Conservation (phyloP, 176 grass and related monocot species). For the Triticum monococcum region DNA sequence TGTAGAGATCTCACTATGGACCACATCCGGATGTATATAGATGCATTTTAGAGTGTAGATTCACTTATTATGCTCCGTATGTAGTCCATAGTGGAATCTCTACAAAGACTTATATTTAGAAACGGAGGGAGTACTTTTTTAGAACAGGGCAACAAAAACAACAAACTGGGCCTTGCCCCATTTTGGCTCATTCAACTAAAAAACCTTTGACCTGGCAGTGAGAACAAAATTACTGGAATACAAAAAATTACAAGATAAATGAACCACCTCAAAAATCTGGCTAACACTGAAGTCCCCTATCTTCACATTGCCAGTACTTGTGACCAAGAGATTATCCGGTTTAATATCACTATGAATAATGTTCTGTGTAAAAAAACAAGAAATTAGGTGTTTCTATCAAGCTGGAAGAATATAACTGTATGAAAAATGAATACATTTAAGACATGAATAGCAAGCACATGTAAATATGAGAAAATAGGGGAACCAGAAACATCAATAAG, state of each 20-base stretch:
- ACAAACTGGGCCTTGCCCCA: too few species aligned
- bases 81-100: too few species aligned
- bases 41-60: too few species aligned
- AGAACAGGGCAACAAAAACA: not conserved
- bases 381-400: not conserved
- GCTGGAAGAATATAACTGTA: not conserved
- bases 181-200: not conserved
- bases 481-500: not conserved
- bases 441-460: not conserved
- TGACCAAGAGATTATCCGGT: slow-evolving; percentile 90
- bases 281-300: slow-evolving; percentile 96
- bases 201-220: not conserved
- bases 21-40: too few species aligned
- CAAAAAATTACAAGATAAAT: slow-evolving; percentile 14
- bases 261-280: slow-evolving; percentile 81
- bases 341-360: slow-evolving; percentile 92
- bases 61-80: too few species aligned
- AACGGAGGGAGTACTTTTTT: too few species aligned
- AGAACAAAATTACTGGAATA: slow-evolving; percentile 20
- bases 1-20: too few species aligned
- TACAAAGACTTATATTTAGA: too few species aligned
- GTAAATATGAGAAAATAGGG: not conserved
- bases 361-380: slow-evolving; percentile 45
- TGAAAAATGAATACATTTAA: slow-evolving; percentile 4
- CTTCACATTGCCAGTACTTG: slow-evolving; percentile 66